Conservation (phyloP, 192 early-diverging fungal genomes). For the Nowakowskiella sp. region DNA sequence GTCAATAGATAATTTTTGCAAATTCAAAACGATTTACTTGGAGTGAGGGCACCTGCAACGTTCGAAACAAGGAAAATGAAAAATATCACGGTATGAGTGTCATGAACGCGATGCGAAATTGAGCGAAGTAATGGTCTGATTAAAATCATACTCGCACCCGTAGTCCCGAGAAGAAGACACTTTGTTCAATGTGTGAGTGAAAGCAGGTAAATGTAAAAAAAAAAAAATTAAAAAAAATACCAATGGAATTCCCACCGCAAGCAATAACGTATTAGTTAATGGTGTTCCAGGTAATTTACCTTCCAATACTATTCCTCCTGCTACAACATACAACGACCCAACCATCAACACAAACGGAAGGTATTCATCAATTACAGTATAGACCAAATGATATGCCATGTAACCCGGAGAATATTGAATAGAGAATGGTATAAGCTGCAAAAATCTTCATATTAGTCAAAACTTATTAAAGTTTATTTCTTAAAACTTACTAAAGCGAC, state of each 20-base stretch:
- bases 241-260: neutral
- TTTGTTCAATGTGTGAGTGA: neutral
- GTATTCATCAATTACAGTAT: neutral
- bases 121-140: neutral
- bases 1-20: neutral
- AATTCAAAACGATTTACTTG: neutral
- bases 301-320: neutral
- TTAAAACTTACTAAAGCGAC: slow-evolving; percentile 1
- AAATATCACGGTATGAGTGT: neutral
- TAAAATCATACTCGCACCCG: neutral
- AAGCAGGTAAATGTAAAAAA: neutral
- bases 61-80: neutral
- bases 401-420: neutral
- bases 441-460: neutral
- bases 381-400: neutral
- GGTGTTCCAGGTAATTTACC: neutral
- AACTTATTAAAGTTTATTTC: no score
- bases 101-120: neutral
- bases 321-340: neutral
- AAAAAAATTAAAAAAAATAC: neutral
- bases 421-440: neutral
- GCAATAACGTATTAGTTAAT: neutral
- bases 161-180: neutral
- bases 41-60: neutral
- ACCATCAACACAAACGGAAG: neutral